Evolutionary conservation across 768 basidiomycete genomes (phyloP), one percentile per base, ranked within the genome.

Genomic region (Megacollybia marginata): DNA sequence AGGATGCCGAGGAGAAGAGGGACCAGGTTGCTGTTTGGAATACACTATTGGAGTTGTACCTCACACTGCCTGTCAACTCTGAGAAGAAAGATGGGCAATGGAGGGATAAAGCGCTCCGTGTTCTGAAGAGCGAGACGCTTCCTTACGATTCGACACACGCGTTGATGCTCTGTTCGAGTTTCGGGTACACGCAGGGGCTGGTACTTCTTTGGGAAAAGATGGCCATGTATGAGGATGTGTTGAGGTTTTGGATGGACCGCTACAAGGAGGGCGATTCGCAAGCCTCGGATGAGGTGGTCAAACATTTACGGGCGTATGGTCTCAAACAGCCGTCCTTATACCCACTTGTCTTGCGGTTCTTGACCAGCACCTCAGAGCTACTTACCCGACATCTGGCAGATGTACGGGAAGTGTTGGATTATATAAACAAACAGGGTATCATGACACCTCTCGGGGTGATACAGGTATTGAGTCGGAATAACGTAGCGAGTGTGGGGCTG

Each of bases 151-250:
- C 80, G 3, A 93, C 81, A 36, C 95, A 97, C 61, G 96, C 94
- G 3, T 72, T 98, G n/a, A 88, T 99, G 35, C 75, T 99, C 1
- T 98, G 95, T 67, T 92, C 93, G 6, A 90, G 83, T 23, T 76
- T 80, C 35, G 74, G 70, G 11, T 96, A 92, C 58, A 92, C 84
- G 1, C 78, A 80, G 0, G 96, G 96, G 1, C 76, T 95, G 10
- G 87, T 98, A 2, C 67, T 89, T 5, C 73, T 98, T 2, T 98
- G 93, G 90, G 96, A 96, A 68, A 82, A 79, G 53, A 73, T 93
- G 69, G 92, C 88, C 7, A 94, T 96, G 95, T 90, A 92, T 62
- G 95, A 97, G 58, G 94, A 96, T 56, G 83, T 98, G 44, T 62
- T 98, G 31, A 78, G 93, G 19, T 96, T 90, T 69, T 93, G 87